Evolutionary conservation across 352 stramenopile genomes (phyloP), one percentile per base, ranked within the genome.

Genomic region (Globisporangium splendens): DNA sequence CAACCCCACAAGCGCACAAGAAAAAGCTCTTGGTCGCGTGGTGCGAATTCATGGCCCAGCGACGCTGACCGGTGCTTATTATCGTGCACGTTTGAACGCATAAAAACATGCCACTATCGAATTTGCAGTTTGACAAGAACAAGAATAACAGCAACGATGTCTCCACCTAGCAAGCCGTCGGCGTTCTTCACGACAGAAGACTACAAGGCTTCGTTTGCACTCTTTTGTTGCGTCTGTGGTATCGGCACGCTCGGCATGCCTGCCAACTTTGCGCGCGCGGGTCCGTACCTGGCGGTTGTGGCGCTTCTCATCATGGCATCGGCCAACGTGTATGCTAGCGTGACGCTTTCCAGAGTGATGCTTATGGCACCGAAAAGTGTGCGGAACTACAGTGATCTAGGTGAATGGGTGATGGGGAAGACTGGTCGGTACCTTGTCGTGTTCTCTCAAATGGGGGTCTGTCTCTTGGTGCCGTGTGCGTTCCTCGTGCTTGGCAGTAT

Each of bases 401-500:
- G 75, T 38, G 59, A 79, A 39, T 85, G 75, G 70, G 53, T 51
- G 24, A 72, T 82, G 61, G 74, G 76, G 17, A 69, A 66, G 24
- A 31, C 56, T 2, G 73, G 76, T 8, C 70, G 76, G 3, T 83
- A 70, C 43, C 43, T 77, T 12, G 72, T 72, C 1, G 58, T 78
- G 18, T 43, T 77, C 14, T 75, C 74, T 8, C 76, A 79, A 20
- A 54, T 86, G 11, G 66, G 69, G 0, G 67, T 77, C 11, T 83
- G 75, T 55, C 66, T 83, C 31, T 49, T 86, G 15, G 39, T 77
- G 3, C 73, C 75, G 0, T 83, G 73, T 7, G 69, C 68, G 1
- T 86, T 83, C 61, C 60, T 86, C 31, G 75, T 83, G 46, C 71
- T 85, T 12, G 75, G 75, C 21, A 74, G 75, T 33, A 78, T 64